Evolutionary conservation across 768 basidiomycete genomes (phyloP).

Genomic region (Suillus americanus): DNA sequence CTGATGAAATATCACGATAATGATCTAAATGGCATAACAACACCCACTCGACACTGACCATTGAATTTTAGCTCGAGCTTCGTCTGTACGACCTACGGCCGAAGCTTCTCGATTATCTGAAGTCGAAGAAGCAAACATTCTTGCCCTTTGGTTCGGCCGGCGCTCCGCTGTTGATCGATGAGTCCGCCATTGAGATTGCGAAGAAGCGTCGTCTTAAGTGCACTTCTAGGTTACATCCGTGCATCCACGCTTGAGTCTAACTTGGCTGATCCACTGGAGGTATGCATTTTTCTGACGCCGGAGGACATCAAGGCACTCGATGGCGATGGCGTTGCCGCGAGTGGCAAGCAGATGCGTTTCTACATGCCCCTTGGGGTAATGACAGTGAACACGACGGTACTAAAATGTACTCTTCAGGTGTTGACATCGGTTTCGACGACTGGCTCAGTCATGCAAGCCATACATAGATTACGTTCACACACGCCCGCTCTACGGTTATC

Average conservation of each 20-base stretch:
- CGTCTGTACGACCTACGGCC: constrained; percentile 77
- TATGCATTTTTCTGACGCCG: constrained; percentile 36
- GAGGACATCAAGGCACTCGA: constrained; percentile 60
- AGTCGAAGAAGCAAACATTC: constrained; percentile 69
- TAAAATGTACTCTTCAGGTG: constrained; percentile 8
- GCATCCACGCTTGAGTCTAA: constrained; percentile 41
- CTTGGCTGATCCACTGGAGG: constrained; percentile 48
- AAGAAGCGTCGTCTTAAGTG: constrained; percentile 48
- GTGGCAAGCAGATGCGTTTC: constrained; percentile 68
- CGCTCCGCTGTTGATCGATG: constrained; percentile 65
- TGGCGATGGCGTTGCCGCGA: constrained; percentile 50
- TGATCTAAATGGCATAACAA: constrained; percentile 27
- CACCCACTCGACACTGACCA: neutral
- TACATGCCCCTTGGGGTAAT: constrained; percentile 54
- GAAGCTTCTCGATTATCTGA: constrained; percentile 60
- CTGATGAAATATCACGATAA: neutral
- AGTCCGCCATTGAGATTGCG: constrained; percentile 58
- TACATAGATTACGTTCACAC: no score
- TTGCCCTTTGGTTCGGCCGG: constrained; percentile 74
- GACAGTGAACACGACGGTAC: constrained; percentile 10
- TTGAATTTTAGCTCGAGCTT: constrained; percentile 56
- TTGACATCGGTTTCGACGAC: no score
- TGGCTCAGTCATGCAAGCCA: no score
- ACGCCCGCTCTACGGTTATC: no score
- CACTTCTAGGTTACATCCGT: constrained; percentile 57